Percentiles rank a stretch among this genome's conserved stretches.
These are phyloP conservation scores for Paraurostyla sp. DNA, from an alignment of 73 alveolate species.

Conservation along the genomic window DNA sequence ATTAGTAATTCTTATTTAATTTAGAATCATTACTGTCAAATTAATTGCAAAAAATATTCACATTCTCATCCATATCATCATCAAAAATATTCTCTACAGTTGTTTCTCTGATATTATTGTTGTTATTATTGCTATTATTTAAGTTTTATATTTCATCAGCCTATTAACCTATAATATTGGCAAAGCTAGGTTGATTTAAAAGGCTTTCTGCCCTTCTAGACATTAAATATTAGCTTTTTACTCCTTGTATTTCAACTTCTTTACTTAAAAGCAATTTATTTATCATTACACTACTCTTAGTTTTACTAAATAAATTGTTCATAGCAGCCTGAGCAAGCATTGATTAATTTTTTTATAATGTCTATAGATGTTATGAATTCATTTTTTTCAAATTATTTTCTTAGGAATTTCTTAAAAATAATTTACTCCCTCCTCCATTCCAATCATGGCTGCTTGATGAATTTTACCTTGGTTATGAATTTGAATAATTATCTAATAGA, in stretches of 20 bases:
- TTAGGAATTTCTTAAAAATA: too few relatives aligned
- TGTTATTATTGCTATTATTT: neutral
- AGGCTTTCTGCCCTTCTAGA: conserved; percentile 32
- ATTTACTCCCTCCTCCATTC: conserved; percentile 7
- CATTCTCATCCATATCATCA: conserved; percentile 27
- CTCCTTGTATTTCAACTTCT: too few relatives aligned
- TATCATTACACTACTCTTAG: too few relatives aligned
- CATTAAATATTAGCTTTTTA: neutral
- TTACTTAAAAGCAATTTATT: too few relatives aligned
- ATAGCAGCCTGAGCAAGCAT: too few relatives aligned
- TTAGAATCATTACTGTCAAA: neutral
- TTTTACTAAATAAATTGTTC: too few relatives aligned
- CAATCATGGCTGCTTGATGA: neutral
- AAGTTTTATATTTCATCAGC: too few relatives aligned
- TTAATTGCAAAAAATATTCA: neutral
- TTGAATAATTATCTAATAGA: neutral
- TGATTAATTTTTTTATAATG: neutral
- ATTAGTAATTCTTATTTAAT: too few relatives aligned
- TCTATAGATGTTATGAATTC: too few relatives aligned
- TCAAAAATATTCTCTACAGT: neutral
- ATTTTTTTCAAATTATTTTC: too few relatives aligned
- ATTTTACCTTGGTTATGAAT: too few relatives aligned
- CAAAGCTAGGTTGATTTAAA: neutral
- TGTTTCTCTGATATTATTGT: neutral
- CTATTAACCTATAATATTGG: too few relatives aligned